These are phyloP conservation scores for Glycine soja DNA, from an alignment of 306 rosid species.

Conservation along the genomic window DNA sequence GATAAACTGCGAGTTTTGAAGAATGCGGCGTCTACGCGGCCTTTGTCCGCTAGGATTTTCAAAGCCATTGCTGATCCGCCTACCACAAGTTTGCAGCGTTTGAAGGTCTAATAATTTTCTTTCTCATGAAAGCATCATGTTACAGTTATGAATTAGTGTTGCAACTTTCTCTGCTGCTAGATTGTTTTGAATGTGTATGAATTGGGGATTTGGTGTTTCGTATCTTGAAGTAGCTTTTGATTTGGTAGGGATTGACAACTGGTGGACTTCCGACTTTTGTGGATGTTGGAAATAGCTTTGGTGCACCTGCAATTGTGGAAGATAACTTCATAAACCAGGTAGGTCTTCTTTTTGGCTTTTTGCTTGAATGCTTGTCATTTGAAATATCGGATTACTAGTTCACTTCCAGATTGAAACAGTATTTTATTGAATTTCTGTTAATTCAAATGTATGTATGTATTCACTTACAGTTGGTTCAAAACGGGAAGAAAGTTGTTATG, in stretches of 20 bases:
- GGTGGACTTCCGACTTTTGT: constrained; percentile 99
- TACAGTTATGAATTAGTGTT: background rate
- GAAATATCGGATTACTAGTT: constrained; percentile 19
- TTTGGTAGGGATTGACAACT: constrained; percentile 80
- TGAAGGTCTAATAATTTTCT: constrained; percentile 66
- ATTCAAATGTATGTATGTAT: background rate
- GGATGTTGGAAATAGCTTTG: constrained; percentile 97
- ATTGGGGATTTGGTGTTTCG: background rate
- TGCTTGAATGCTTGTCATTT: constrained; percentile 14
- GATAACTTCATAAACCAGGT: constrained; percentile 85
- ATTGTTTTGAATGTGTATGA: constrained; percentile 8
- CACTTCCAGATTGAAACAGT: background rate
- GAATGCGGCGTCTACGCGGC: constrained; percentile 60
- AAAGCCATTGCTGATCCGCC: constrained; percentile 99
- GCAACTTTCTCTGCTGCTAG: background rate
- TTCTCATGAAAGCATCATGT: background rate
- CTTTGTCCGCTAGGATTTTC: constrained; percentile 78
- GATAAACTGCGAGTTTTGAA: constrained; percentile 67
- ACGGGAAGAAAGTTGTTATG: constrained; percentile 92
- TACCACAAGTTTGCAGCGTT: constrained; percentile 93
- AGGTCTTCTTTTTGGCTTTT: constrained; percentile 2
- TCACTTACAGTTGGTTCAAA: constrained; percentile 73
- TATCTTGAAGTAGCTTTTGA: no score
- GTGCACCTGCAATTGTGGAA: constrained; percentile 90
- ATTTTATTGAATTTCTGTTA: background rate